Evolutionary conservation across 306 rosid species (phyloP), one percentile per base, ranked within the genome.

Genomic region (Quillaja saponaria): DNA sequence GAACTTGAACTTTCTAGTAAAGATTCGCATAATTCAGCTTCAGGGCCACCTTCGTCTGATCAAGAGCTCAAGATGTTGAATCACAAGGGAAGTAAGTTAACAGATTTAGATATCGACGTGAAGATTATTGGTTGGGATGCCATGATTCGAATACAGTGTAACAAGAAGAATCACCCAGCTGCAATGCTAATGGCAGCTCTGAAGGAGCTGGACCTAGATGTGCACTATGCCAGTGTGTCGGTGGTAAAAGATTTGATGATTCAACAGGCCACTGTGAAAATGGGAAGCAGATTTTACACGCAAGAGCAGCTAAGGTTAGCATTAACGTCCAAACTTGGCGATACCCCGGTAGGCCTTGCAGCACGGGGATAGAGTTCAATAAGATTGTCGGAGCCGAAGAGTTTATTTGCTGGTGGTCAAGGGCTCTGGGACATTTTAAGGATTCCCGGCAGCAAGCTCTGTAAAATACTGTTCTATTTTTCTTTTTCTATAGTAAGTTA

Each of bases 111-210:
- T 0, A 83, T 92, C 1, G 96, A 92, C 8, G 99, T 92, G 39
- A 92, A 89, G 85, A 89, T 89, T 19, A 87, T 92, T 2, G 95
- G 96, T 3, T 85, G 96, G 96, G 99, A 92, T 20, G 95, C 91
- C 0, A 92, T 90, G 96, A 84, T 92, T 50, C 77, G 95, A 58
- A 74, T 92, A 37, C 96, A 92, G 49, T 86, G 95, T 20, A 80
- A 84, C 49, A 86, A 81, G 89, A 81, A 87, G 76, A 92, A 87
- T 81, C 96, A 92, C 77, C 99, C 95, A 0, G 96, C 95, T 0
- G 96, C 99, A 0, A 77, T 80, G 62, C 37, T 92, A 57, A 89
- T 89, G 99, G 83, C 89, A 3, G 96, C 99, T 13, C 64, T 92
- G 49, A 90, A 74, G 78, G 99, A 89, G 69, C 76, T 92, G 17